These are phyloP conservation scores for Puccinia polysora DNA, from an alignment of 1,284 basidiomycete species.

Conservation along the genomic window DNA sequence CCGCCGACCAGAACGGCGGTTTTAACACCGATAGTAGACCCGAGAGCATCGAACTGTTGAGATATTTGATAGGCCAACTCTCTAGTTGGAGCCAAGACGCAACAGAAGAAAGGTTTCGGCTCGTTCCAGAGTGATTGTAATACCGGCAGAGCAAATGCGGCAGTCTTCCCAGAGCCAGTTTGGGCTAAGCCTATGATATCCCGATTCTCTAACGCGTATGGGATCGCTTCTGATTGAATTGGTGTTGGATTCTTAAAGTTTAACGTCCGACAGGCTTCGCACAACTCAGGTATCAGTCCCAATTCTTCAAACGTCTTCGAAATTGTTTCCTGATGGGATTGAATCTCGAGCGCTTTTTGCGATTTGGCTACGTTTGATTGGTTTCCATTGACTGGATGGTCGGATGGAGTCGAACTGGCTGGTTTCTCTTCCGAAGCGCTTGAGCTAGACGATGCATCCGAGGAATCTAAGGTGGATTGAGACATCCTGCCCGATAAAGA, in stretches of 20 bases:
- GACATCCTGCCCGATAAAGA: no score
- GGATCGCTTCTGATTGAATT: conserved; percentile 85
- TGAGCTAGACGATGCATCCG: no score
- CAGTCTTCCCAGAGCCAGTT: conserved; percentile 96
- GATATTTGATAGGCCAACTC: conserved; percentile 97
- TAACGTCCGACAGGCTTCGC: conserved; percentile 75
- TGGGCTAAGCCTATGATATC: conserved; percentile 98
- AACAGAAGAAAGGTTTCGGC: conserved; percentile 86
- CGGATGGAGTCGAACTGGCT: no score
- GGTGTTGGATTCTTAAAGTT: conserved; percentile 82
- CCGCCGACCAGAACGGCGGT: conserved; percentile 90
- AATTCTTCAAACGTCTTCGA: conserved; percentile 61
- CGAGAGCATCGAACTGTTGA: conserved; percentile 88
- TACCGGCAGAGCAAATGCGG: conserved; percentile 92
- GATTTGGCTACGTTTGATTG: no score
- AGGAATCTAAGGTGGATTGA: no score
- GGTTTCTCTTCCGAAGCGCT: no score
- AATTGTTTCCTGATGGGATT: no score
- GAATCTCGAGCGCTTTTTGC: no score
- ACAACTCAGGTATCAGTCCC: conserved; percentile 81
- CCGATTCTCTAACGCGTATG: conserved; percentile 78
- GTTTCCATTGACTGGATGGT: no score
- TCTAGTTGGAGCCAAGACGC: conserved; percentile 88
- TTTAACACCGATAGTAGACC: conserved; percentile 86
- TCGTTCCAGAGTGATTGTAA: conserved; percentile 95